Base-by-base conservation (phyloP, 2,329 filamentous ascomycete species). In the Paecilomyces sp. region DNA sequence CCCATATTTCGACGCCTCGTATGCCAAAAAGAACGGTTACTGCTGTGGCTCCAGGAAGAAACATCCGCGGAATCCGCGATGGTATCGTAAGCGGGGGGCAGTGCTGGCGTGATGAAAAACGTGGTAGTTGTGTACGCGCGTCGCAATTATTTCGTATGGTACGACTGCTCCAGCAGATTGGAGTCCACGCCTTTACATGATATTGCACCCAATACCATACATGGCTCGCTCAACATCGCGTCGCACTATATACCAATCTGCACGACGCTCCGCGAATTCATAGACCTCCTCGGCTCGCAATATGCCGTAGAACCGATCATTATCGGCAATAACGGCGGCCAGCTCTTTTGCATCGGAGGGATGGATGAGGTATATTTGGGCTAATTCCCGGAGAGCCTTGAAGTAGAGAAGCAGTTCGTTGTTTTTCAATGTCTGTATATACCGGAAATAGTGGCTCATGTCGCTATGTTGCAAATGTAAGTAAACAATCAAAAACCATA, bases 221-320 rank as follows among this genome's bases (percentile, higher is more conserved):
- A 99, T 97, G 62, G 92, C 92, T 76, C 90, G 88, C 80, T 99
- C 94, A 5, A 99, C 94, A 63, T 92, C 86, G 64, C 85, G 86
- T 78, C 89, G 89, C 11, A 99, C 91, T 67, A 88, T 83, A 72
- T 94, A 96, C 94, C 94, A 99, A 77, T 99, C 94, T 56, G 92
- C 92, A 66, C 94, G 82, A 65, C 94, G 81, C 76, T 97, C 92
- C 1, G 93, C 94, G 78, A 95, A 99, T 79, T 97, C 93, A 69
- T 96, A 96, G 3, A 97, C 94, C 79, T 99, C 94, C 74, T 99
- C 94, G 0, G 93, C 91, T 22, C 92, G 84, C 70, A 97, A 97
- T 55, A 99, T 90, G 12, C 94, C 94, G 28, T 90, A 85, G 72
- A 97, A 99, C 2, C 93, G 85, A 70, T 93, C 90, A 0, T 85